These are phyloP conservation scores for Diplodia mutila DNA, from an alignment of 2,329 filamentous ascomycete genomes.

Conservation along the genomic window DNA sequence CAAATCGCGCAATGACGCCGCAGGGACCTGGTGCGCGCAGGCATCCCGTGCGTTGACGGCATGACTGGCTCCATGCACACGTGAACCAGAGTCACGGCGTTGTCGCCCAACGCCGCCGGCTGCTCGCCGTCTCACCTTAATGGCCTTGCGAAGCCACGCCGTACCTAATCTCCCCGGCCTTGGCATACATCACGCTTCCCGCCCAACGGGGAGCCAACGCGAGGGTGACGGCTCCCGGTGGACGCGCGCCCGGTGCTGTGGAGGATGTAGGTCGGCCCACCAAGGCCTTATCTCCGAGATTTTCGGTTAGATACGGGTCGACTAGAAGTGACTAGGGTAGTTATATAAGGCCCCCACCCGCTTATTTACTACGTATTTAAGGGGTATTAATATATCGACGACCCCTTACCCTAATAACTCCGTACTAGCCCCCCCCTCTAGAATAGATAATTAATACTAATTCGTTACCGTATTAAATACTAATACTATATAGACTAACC, in stretches of 20 bases:
- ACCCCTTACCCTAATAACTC: too few relatives aligned
- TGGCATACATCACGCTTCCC: constrained; percentile 4
- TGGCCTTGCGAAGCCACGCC: not conserved
- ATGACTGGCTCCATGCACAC: constrained; percentile 21
- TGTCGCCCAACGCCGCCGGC: constrained; percentile 17
- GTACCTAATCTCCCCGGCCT: constrained; percentile 13
- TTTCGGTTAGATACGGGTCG: too few relatives aligned
- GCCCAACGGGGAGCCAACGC: not conserved
- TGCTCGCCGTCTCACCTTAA: constrained; percentile 6
- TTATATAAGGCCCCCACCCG: too few relatives aligned
- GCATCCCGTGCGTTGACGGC: constrained; percentile 15
- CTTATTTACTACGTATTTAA: too few relatives aligned
- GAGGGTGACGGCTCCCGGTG: not conserved
- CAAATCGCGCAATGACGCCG: constrained; percentile 24
- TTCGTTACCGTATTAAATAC: too few relatives aligned
- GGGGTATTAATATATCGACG: too few relatives aligned
- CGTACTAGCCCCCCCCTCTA: too few relatives aligned
- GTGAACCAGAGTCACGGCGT: constrained; percentile 20
- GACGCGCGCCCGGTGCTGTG: not conserved
- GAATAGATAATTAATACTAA: too few relatives aligned
- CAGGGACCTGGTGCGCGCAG: constrained; percentile 11
- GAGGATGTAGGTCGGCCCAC: too few relatives aligned
- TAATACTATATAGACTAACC: too few relatives aligned
- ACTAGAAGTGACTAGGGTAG: too few relatives aligned
- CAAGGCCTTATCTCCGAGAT: too few relatives aligned